A percentile compares a stretch with the other conserved stretches of the same genome.
Evolutionary conservation across 1,284 basidiomycete species (phyloP).

Genomic region (Inonotus hispidus): DNA sequence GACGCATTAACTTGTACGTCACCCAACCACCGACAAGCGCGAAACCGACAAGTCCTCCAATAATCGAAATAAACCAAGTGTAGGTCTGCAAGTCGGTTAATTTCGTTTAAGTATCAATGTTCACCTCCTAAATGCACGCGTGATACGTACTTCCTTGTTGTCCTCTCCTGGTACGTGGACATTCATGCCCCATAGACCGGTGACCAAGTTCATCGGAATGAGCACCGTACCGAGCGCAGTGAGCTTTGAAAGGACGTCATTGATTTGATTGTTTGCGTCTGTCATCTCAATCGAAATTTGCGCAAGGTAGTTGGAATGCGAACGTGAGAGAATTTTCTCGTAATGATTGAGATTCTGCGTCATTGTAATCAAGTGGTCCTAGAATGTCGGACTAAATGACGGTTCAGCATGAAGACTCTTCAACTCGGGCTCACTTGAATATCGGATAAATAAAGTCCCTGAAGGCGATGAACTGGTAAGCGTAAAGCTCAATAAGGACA

Average conservation of each 20-base stretch:
- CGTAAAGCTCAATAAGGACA: background rate
- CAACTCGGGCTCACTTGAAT: constrained; percentile 50
- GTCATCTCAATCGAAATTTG: constrained; percentile 99
- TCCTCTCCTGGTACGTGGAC: constrained; percentile 88
- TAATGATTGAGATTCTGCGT: constrained; percentile 99
- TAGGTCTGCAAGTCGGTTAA: constrained; percentile 36
- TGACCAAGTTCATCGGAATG: constrained; percentile 94
- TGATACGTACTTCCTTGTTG: constrained; percentile 30
- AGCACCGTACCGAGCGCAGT: constrained; percentile 97
- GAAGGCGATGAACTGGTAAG: constrained; percentile 13
- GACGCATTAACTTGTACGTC: constrained; percentile 68
- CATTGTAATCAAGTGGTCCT: constrained; percentile 99
- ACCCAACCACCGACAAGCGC: constrained; percentile 78
- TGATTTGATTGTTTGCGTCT: constrained; percentile 99
- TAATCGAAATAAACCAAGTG: constrained; percentile 83
- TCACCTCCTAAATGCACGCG: constrained; percentile 2
- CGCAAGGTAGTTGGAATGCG: constrained; percentile 98
- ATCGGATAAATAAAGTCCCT: constrained; percentile 93
- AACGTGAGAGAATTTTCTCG: constrained; percentile 97
- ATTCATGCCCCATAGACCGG: constrained; percentile 90
- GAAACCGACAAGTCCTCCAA: constrained; percentile 71
- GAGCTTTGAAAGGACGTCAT: constrained; percentile 97
- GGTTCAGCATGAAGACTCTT: background rate
- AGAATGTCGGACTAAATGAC: constrained; percentile 19
- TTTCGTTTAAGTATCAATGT: constrained; percentile 1